A percentile compares a stretch with the other conserved stretches of the same genome.
Evolutionary conservation across 441 rosid genomes (phyloP).

Genomic region (Iberis amara): DNA sequence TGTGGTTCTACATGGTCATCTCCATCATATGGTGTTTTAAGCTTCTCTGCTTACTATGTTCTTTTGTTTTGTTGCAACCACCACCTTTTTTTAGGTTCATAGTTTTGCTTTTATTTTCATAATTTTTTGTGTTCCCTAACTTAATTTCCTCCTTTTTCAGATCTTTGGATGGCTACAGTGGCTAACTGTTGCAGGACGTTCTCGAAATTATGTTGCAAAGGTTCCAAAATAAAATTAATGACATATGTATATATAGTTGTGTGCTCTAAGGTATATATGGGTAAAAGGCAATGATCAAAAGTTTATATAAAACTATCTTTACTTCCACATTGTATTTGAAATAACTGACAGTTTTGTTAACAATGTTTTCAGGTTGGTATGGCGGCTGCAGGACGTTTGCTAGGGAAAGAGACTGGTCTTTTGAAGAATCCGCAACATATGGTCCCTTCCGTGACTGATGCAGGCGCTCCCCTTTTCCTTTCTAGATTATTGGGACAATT

Average conservation of each 20-base stretch:
- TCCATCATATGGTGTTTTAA: conserved; percentile 64
- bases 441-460: conserved; percentile 56
- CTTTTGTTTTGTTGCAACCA: conserved; percentile 88
- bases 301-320: neutral
- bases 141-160: conserved; percentile 28
- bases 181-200: conserved; percentile 66
- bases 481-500: conserved; percentile 56
- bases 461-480: conserved; percentile 60
- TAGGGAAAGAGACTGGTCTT: conserved; percentile 37
- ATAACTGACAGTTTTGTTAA: conserved; percentile 7
- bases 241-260: neutral
- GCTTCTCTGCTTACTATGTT: conserved; percentile 76
- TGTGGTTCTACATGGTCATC: conserved; percentile 95
- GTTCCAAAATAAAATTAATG: conserved; percentile 27
- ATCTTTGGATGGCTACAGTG: conserved; percentile 83
- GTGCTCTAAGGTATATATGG: conserved; percentile 29
- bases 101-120: neutral
- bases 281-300: conserved; percentile 49
- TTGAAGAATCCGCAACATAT: conserved; percentile 52
- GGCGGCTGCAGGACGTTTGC: conserved; percentile 44
- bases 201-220: conserved; percentile 65
- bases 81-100: conserved; percentile 76
- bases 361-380: conserved; percentile 46
- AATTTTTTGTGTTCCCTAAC: neutral
- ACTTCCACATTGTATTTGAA: neutral